These are phyloP conservation scores for Neospermospora avenae DNA, from an alignment of 2,329 filamentous ascomycete species.

Conservation along the genomic window DNA sequence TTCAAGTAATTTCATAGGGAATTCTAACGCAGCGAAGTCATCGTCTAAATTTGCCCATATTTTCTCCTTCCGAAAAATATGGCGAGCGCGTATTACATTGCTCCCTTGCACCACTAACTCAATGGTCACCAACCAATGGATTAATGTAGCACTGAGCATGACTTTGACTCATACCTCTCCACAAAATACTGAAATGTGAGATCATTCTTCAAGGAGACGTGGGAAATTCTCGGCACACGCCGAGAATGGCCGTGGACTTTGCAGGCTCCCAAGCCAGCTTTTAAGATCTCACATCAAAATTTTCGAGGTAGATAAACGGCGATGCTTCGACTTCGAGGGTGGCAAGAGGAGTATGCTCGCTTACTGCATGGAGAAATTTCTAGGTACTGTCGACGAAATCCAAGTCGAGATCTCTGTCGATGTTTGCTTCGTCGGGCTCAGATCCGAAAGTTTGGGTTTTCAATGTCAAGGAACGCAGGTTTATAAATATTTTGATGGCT, in stretches of 20 bases:
- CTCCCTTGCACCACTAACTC: too few relatives aligned
- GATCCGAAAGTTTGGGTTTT: not conserved
- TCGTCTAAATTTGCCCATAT: too few relatives aligned
- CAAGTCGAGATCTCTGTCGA: not conserved
- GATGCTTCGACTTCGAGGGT: not conserved
- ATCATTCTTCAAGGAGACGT: not conserved
- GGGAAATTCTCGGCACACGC: not conserved
- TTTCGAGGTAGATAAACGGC: not conserved
- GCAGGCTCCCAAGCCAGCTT: not conserved
- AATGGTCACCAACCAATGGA: not conserved
- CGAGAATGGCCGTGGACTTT: not conserved
- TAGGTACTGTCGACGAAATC: not conserved
- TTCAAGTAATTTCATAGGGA: too few relatives aligned
- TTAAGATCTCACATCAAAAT: too few relatives aligned
- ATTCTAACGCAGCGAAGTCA: too few relatives aligned
- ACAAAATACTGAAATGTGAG: not conserved
- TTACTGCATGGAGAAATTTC: not conserved
- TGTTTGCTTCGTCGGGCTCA: not conserved
- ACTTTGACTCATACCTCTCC: too few relatives aligned
- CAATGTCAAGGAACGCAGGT: not conserved
- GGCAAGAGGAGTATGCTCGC: not conserved
- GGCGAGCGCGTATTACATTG: too few relatives aligned
- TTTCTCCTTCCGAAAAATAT: too few relatives aligned
- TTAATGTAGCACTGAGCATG: not conserved
- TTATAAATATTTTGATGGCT: not conserved